Base-by-base conservation (phyloP, 2,329 filamentous ascomycete species). In the Fusarium sp. region DNA sequence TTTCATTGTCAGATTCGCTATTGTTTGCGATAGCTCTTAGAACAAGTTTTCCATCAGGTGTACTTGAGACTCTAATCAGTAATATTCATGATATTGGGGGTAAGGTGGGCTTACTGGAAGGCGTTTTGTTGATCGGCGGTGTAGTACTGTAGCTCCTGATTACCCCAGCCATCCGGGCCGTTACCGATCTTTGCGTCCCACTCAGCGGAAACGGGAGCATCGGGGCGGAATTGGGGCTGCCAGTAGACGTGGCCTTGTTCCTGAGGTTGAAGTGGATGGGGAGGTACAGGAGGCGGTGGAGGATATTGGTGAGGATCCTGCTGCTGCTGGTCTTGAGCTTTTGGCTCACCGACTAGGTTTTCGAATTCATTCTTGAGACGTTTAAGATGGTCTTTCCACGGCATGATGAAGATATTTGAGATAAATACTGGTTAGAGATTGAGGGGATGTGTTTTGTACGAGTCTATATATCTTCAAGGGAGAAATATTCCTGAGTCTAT, bases 81-180 rank as follows among this genome's bases (percentile, higher is more conserved):
- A 19, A 50, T 7, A n/a, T 37, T 21, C 23, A 18, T 18, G 18
- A n/a, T 7, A 7, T 6, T 2, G 4, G 26, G n/a, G 16, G 13
- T 30, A 12, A 7, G 14, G 43, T 4, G 7, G 25, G 41, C 77
- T 31, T 63, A 81, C 80, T 88, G 81, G 74, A 89, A 89, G 23
- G 83, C 83, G 71, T 89, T 89, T 7, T 79, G 73, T 1, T 81
- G 75, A 13, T 78, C 75, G 34, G 82, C 78, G 8, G 84, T 85
- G 74, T 89, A 89, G 77, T 86, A 84, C 76, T 89, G 83, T 50
- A 86, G 79, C 78, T 89, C 87, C 64, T 87, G 84, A 73, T 89
- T 89, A 23, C 87, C 87, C 87, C 87, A 89, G 39, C 87, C 87
- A 72, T 87, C 83, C n/a, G 82, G 83, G 28, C 87, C 87, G 34